phyloP scores from a whole-genome alignment of 2,329 filamentous ascomycete genomes.

The Fusarium sacchari region DNA sequence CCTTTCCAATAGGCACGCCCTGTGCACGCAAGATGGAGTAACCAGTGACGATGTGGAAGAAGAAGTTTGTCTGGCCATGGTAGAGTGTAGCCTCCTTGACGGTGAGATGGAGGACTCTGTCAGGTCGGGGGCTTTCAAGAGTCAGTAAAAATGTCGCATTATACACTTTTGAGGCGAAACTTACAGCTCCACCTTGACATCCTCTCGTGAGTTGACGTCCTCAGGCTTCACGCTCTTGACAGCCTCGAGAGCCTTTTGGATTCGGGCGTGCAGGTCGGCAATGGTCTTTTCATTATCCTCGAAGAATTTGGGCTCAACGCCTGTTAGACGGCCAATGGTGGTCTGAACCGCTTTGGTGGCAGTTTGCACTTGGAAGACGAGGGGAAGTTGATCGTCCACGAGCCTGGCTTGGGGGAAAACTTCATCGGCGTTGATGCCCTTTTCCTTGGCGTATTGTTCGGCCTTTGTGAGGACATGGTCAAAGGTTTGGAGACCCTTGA shows the following conservation, averaged over 20 bases:
- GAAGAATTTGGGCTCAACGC: slow-evolving; percentile 14
- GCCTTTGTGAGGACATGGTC: slow-evolving; percentile 18
- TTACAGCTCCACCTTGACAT: neutral
- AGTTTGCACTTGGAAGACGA: slow-evolving; percentile 36
- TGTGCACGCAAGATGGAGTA: neutral
- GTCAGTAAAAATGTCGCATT: neutral
- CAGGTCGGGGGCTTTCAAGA: neutral
- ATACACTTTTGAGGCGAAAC: neutral
- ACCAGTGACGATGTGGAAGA: neutral
- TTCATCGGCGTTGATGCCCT: slow-evolving; percentile 23
- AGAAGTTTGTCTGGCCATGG: neutral
- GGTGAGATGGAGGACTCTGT: neutral
- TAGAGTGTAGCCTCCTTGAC: neutral
- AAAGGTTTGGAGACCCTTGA: neutral
- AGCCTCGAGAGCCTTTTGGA: neutral
- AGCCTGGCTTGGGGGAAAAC: slow-evolving; percentile 21
- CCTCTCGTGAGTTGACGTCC: neutral
- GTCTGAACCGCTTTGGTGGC: slow-evolving; percentile 22
- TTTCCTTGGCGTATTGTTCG: slow-evolving; percentile 33
- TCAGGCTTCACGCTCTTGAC: neutral
- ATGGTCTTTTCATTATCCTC: slow-evolving; percentile 18
- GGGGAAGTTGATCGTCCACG: slow-evolving; percentile 31
- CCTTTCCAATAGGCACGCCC: neutral
- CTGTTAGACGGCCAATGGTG: slow-evolving; percentile 27
- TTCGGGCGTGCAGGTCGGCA: neutral